Conservation (phyloP, 1,284 basidiomycete genomes). For the Malassezia psittaci region DNA sequence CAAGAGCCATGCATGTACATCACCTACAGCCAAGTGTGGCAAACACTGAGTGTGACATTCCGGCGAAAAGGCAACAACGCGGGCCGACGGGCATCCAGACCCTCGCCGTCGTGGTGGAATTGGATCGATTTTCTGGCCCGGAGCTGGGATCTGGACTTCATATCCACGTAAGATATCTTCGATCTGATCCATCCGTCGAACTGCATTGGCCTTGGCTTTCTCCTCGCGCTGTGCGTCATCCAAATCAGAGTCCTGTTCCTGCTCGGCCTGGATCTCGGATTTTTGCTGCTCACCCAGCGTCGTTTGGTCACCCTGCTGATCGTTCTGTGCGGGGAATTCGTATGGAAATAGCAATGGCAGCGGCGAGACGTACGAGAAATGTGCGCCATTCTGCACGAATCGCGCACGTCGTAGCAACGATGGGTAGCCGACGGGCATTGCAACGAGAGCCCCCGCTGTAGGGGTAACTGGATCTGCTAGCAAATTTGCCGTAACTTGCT, state of each 20-base stretch:
- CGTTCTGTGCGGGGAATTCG: constrained; percentile 53
- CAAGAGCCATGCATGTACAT: constrained; percentile 61
- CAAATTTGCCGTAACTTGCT: constrained; percentile 60
- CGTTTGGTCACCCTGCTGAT: neutral
- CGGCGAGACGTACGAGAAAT: constrained; percentile 74
- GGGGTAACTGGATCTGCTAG: constrained; percentile 58
- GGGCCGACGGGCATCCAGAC: constrained; percentile 33
- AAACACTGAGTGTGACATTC: constrained; percentile 63
- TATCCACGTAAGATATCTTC: constrained; percentile 30
- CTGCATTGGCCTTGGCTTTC: constrained; percentile 19
- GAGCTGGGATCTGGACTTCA: constrained; percentile 24
- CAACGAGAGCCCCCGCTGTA: constrained; percentile 54
- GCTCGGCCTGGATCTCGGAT: constrained; percentile 14
- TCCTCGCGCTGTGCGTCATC: constrained; percentile 19
- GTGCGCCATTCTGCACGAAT: constrained; percentile 56
- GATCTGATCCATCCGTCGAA: constrained; percentile 31
- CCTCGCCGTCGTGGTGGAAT: constrained; percentile 7
- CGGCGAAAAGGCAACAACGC: constrained; percentile 59
- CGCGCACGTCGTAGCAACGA: constrained; percentile 59
- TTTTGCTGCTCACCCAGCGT: constrained; percentile 22
- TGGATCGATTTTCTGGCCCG: neutral
- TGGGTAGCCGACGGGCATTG: constrained; percentile 39
- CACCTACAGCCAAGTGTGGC: constrained; percentile 76
- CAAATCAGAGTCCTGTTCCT: constrained; percentile 16
- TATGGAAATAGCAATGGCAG: constrained; percentile 78